Evolutionary conservation across 176 grass and related monocot genomes (phyloP), one percentile per base, ranked within the genome.

Genomic region (Rhipidocladum racemiflorum): DNA sequence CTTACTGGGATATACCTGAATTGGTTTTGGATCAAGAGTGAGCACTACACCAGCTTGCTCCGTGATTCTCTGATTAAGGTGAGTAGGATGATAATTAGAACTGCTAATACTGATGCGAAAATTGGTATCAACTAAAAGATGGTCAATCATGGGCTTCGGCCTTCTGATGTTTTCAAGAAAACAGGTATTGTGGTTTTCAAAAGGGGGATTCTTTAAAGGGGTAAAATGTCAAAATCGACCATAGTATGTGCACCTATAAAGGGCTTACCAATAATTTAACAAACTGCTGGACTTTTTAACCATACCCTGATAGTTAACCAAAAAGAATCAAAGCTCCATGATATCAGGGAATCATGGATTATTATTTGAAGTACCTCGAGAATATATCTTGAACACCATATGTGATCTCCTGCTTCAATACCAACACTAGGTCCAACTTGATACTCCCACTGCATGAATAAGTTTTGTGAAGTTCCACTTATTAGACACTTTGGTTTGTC

Each of bases 371-470:
- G 42, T 93, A 95, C 97, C 97, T 99, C 97, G 9, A 99, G 97
- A 90, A 99, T 69, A 81, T 99, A 99, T 91, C 97, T 93, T 36
- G 97, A 99, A 83, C 86, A 86, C 97, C 97, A 99, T 70, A 99
- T 87, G 61, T 99, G 91, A 50, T 99, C 97, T 75, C 91, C 93
- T 71, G 97, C 93, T 76, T 95, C 97, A 68, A 99, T 99, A 74
- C 93, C 97, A 57, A 99, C 97, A 70, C 97, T 96, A 32, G 97
- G 97, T 72, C 97, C 97, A 89, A 99, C 97, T 80, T 99, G 97
- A 80, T 93, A 99, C 80, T 99, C 97, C 97, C 97, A 99, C 97
- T 99, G 90, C 89, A 91, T 69, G 80, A 24, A 74, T 73, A 88
- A 34, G 30, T 73, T 60, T 80, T 79, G 69, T 36, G 38, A 82